Percentiles rank a stretch among this genome's conserved stretches.
phyloP scores from a whole-genome alignment of 805 yeast genomes.

The Sugiyamaella marilandica region DNA sequence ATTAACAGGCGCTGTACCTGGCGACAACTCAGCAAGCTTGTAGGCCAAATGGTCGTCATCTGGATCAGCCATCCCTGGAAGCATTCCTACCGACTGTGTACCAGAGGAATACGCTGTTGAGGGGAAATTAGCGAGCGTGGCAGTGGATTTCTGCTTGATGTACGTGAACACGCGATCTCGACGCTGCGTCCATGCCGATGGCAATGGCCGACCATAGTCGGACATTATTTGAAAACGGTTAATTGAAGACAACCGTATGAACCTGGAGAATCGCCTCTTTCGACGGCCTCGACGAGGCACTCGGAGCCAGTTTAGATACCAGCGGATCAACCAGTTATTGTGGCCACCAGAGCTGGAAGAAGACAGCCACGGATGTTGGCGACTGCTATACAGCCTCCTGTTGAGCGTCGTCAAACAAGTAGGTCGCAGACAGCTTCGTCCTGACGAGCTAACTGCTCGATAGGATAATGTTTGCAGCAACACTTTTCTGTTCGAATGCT shows the following conservation, averaged over 20 bases:
- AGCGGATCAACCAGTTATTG: background rate
- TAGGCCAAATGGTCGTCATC: constrained; percentile 9
- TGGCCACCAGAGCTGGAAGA: background rate
- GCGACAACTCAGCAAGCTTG: background rate
- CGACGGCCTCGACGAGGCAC: constrained; percentile 3
- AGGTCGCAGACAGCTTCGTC: background rate
- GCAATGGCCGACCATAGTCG: background rate
- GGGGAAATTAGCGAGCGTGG: background rate
- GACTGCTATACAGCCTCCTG: background rate
- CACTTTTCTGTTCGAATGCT: background rate
- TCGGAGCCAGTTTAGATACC: constrained; percentile 1
- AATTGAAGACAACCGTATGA: background rate
- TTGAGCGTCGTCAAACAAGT: background rate
- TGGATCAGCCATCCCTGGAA: constrained; percentile 3
- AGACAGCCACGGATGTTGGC: background rate
- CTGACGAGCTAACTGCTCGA: background rate
- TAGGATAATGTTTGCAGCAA: background rate
- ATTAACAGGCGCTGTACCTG: constrained; percentile 5
- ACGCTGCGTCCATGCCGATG: constrained; percentile 5
- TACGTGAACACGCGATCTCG: constrained; percentile 17
- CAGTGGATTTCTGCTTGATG: constrained; percentile 14
- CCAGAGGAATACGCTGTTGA: background rate
- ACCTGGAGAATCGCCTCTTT: background rate
- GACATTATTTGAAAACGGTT: background rate
- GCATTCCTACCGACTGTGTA: background rate